These are phyloP conservation scores for Xylariaceae sp. DNA, from an alignment of 2,329 filamentous ascomycete species.

Conservation along the genomic window DNA sequence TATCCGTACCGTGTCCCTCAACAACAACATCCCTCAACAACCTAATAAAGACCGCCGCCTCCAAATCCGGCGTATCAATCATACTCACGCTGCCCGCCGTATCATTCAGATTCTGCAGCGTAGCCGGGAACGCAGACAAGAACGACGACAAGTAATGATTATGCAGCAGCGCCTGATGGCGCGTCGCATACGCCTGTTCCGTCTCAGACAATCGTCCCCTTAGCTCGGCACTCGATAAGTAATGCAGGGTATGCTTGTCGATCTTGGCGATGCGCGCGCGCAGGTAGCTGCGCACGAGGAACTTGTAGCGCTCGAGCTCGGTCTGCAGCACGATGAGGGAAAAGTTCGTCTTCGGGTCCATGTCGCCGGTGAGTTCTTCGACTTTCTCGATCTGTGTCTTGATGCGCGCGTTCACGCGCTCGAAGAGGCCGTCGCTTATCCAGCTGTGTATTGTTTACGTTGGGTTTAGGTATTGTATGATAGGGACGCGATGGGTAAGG, in stretches of 20 bases:
- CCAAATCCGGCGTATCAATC: slow-evolving; percentile 81
- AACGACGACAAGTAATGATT: slow-evolving; percentile 84
- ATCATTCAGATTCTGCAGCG: slow-evolving; percentile 82
- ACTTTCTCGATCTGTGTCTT: slow-evolving; percentile 65
- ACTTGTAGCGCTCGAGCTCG: slow-evolving; percentile 91
- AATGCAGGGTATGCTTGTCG: slow-evolving; percentile 70
- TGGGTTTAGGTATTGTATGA: slow-evolving; percentile 3
- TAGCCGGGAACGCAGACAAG: slow-evolving; percentile 70
- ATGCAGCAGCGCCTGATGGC: slow-evolving; percentile 79
- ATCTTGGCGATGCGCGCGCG: slow-evolving; percentile 87
- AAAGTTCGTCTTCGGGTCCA: slow-evolving; percentile 90
- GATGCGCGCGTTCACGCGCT: slow-evolving; percentile 70
- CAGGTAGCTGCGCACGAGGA: slow-evolving; percentile 76
- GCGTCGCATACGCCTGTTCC: slow-evolving; percentile 75
- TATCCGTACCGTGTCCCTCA: slow-evolving; percentile 57
- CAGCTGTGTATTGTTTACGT: slow-evolving; percentile 40
- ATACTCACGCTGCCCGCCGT: slow-evolving; percentile 84
- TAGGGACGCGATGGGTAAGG: background rate
- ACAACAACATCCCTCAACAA: slow-evolving; percentile 58
- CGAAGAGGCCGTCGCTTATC: slow-evolving; percentile 69
- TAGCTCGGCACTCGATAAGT: slow-evolving; percentile 54
- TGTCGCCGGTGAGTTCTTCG: slow-evolving; percentile 72
- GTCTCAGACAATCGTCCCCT: slow-evolving; percentile 63
- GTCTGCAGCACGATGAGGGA: slow-evolving; percentile 92
- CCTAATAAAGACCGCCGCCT: slow-evolving; percentile 79